Conservation (phyloP, 2,329 filamentous ascomycete genomes). For the Oidium heveae region DNA sequence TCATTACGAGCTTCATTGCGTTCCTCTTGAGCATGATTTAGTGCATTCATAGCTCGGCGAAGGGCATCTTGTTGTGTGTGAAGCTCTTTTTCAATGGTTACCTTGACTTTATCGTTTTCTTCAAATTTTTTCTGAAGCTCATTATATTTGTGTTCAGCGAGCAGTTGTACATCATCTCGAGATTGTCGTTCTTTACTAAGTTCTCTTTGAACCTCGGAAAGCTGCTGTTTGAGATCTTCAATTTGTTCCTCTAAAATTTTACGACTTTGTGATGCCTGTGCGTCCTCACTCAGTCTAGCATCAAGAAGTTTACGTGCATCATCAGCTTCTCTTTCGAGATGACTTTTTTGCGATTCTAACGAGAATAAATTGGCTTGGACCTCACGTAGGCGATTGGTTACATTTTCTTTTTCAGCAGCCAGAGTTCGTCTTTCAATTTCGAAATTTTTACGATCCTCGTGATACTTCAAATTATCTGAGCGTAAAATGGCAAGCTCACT, state of each 20-base stretch:
- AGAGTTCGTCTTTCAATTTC: slow-evolving; percentile 56
- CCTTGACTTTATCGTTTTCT: slow-evolving; percentile 75
- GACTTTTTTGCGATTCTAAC: slow-evolving; percentile 59
- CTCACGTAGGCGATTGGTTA: slow-evolving; percentile 51
- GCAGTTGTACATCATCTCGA: slow-evolving; percentile 72
- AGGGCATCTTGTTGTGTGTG: slow-evolving; percentile 87
- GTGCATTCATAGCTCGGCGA: slow-evolving; percentile 60
- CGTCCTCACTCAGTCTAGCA: slow-evolving; percentile 72
- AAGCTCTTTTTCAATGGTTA: slow-evolving; percentile 92
- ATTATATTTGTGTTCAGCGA: slow-evolving; percentile 69
- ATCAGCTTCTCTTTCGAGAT: slow-evolving; percentile 66
- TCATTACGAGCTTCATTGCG: slow-evolving; percentile 75
- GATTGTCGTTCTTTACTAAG: slow-evolving; percentile 81
- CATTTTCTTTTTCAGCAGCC: slow-evolving; percentile 50
- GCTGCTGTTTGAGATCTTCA: slow-evolving; percentile 59
- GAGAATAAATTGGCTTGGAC: slow-evolving; percentile 72
- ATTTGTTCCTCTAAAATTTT: slow-evolving; percentile 71
- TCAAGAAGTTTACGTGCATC: slow-evolving; percentile 74
- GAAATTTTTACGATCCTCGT: slow-evolving; percentile 53
- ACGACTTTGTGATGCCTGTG: slow-evolving; percentile 55
- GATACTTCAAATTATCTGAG: slow-evolving; percentile 58
- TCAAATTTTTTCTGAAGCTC: slow-evolving; percentile 68
- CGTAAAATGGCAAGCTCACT: slow-evolving; percentile 73
- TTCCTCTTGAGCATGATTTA: slow-evolving; percentile 57
- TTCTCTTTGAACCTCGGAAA: slow-evolving; percentile 68